phyloP scores from a whole-genome alignment of 2,329 filamentous ascomycete species.

The Cyphellophora attinorum region DNA sequence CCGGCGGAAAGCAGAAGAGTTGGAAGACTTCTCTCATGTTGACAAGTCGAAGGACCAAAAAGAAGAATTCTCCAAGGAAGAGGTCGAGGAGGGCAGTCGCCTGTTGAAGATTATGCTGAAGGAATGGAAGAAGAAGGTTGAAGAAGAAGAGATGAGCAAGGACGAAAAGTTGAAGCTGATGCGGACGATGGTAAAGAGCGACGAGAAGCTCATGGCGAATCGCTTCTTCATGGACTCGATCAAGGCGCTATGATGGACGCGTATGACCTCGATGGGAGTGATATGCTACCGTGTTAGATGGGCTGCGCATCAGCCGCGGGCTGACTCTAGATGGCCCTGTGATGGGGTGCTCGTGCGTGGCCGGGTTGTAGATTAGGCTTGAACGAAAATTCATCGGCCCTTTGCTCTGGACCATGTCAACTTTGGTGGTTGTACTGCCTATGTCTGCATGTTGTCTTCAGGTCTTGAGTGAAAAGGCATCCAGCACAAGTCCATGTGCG shows the following conservation, averaged over 20 bases:
- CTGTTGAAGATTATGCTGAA: conserved; percentile 75
- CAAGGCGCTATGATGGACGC: conserved; percentile 30
- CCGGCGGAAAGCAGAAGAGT: conserved; percentile 95
- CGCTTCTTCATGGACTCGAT: conserved; percentile 40
- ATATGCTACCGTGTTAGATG: conserved; percentile 4
- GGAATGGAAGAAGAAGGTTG: conserved; percentile 70
- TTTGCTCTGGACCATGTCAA: too few relatives aligned
- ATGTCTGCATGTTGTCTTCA: too few relatives aligned
- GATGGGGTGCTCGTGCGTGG: too few relatives aligned
- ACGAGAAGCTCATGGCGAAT: conserved; percentile 55
- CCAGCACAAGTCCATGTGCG: too few relatives aligned
- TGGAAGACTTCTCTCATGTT: conserved; percentile 87
- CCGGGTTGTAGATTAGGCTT: too few relatives aligned
- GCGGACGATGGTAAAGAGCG: conserved; percentile 66
- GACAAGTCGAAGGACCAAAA: conserved; percentile 48
- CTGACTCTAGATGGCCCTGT: neutral
- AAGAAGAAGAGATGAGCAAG: conserved; percentile 51
- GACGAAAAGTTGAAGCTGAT: conserved; percentile 71
- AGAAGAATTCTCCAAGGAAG: conserved; percentile 63
- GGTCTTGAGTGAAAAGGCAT: too few relatives aligned
- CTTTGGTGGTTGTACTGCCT: too few relatives aligned
- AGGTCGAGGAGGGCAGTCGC: conserved; percentile 79
- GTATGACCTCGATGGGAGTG: neutral
- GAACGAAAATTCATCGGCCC: too few relatives aligned
- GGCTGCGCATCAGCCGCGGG: conserved; percentile 4